Conservation (phyloP, 2,329 filamentous ascomycete species). For the Sclerotinia borealis region DNA sequence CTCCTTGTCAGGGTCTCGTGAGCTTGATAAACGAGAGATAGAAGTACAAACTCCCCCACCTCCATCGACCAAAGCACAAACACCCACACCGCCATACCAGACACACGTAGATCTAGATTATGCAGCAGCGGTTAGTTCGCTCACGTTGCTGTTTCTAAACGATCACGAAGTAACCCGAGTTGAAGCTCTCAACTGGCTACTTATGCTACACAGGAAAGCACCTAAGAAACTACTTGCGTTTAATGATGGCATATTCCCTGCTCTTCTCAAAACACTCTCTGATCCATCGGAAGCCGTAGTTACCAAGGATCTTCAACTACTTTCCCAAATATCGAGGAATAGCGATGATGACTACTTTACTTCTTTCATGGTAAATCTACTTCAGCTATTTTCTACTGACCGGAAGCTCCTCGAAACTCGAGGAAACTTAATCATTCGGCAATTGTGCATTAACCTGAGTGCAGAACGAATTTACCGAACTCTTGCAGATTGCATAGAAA, state of each 20-base stretch:
- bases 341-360: constrained; percentile 97
- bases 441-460: constrained; percentile 86
- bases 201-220: constrained; percentile 95
- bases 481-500: constrained; percentile 92
- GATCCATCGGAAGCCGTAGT: constrained; percentile 95
- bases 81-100: constrained; percentile 37
- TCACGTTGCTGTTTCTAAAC: constrained; percentile 90
- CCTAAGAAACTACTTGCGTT: constrained; percentile 90
- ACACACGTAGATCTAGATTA: constrained; percentile 79
- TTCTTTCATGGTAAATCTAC: constrained; percentile 94
- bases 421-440: constrained; percentile 93
- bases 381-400: constrained; percentile 94
- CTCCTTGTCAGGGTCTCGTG: constrained; percentile 39
- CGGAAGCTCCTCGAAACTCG: constrained; percentile 83
- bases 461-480: constrained; percentile 94
- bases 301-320: constrained; percentile 83
- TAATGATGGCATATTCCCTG: constrained; percentile 95
- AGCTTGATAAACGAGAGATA: constrained; percentile 47
- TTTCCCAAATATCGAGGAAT: constrained; percentile 93
- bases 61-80: constrained; percentile 25
- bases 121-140: constrained; percentile 83
- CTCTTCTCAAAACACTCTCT: constrained; percentile 89
- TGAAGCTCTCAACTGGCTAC: constrained; percentile 89
- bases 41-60: constrained; percentile 46
- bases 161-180: constrained; percentile 95